phyloP scores from a whole-genome alignment of 208 protist genomes.

The Trypanosomatidae sp. region DNA sequence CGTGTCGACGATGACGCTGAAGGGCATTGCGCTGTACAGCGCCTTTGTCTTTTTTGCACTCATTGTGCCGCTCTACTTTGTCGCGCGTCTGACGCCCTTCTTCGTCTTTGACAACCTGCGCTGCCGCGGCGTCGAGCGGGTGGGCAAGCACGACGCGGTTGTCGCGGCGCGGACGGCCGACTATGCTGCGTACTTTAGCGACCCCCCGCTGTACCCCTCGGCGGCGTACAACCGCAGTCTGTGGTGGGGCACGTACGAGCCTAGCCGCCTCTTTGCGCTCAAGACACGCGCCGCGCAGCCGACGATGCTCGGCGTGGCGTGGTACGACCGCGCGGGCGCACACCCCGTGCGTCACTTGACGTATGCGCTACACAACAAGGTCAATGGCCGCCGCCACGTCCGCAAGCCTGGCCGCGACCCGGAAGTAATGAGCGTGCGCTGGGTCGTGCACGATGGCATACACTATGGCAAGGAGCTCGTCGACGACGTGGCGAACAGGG shows the following conservation, averaged over 20 bases:
- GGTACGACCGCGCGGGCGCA: constrained; percentile 50
- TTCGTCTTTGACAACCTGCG: constrained; percentile 65
- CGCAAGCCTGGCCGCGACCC: constrained; percentile 18
- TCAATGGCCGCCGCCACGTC: constrained; percentile 19
- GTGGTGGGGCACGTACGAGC: constrained; percentile 79
- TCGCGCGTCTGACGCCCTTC: constrained; percentile 61
- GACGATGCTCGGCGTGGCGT: constrained; percentile 61
- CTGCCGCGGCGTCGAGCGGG: constrained; percentile 32
- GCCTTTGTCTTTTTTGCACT: constrained; percentile 48
- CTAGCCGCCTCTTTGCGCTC: constrained; percentile 66
- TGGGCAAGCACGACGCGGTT: constrained; percentile 31
- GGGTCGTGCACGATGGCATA: constrained; percentile 60
- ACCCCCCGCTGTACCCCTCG: constrained; percentile 51
- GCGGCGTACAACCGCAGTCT: constrained; percentile 57
- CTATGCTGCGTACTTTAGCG: constrained; percentile 38
- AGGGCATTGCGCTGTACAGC: constrained; percentile 24
- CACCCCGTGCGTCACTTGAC: constrained; percentile 48
- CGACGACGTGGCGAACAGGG: constrained; percentile 28
- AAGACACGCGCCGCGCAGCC: constrained; percentile 48
- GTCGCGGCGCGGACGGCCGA: constrained; percentile 29
- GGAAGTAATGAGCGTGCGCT: constrained; percentile 49
- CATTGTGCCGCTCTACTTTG: constrained; percentile 28
- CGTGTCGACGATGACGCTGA: too few relatives aligned
- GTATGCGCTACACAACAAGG: constrained; percentile 55
- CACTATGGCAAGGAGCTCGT: constrained; percentile 63